Percentiles rank a stretch among this genome's conserved stretches.
These are phyloP conservation scores for Candida lessepsii DNA, from an alignment of 805 yeast species.

Conservation along the genomic window DNA sequence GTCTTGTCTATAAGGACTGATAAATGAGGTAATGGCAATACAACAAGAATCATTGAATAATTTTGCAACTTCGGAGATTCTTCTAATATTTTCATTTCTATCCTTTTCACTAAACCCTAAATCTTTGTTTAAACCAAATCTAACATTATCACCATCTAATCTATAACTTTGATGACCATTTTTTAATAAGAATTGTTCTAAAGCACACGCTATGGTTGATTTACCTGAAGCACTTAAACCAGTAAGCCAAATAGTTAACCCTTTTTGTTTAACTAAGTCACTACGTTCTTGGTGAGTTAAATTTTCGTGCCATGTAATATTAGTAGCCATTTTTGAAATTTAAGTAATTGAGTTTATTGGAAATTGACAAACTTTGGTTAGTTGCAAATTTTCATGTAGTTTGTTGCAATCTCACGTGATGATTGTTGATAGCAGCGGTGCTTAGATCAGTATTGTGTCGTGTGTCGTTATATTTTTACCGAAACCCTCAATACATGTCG, in stretches of 20 bases:
- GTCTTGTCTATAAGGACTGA: slow-evolving; percentile 85
- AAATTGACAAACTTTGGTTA: not conserved
- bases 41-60: slow-evolving; percentile 91
- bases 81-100: slow-evolving; percentile 90
- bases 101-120: slow-evolving; percentile 89
- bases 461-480: no score
- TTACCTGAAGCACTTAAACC: slow-evolving; percentile 96
- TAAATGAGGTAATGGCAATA: slow-evolving; percentile 86
- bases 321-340: slow-evolving; percentile 70
- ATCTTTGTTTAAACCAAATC: slow-evolving; percentile 94
- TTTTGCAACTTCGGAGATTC: slow-evolving; percentile 93
- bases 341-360: no score
- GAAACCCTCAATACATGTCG: slow-evolving; percentile 1
- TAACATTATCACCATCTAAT: slow-evolving; percentile 89
- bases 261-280: slow-evolving; percentile 69
- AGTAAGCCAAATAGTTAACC: slow-evolving; percentile 92
- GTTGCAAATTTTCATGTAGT: slow-evolving; percentile 1
- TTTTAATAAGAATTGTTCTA: slow-evolving; percentile 77
- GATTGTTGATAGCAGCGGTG: no score
- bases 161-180: slow-evolving; percentile 76
- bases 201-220: slow-evolving; percentile 90
- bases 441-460: no score
- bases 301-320: slow-evolving; percentile 95
- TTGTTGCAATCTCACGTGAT: slow-evolving; percentile 5
- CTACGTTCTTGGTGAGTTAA: slow-evolving; percentile 81